Conservation (phyloP, 2,329 filamentous ascomycete genomes). For the Penicillium palitans region DNA sequence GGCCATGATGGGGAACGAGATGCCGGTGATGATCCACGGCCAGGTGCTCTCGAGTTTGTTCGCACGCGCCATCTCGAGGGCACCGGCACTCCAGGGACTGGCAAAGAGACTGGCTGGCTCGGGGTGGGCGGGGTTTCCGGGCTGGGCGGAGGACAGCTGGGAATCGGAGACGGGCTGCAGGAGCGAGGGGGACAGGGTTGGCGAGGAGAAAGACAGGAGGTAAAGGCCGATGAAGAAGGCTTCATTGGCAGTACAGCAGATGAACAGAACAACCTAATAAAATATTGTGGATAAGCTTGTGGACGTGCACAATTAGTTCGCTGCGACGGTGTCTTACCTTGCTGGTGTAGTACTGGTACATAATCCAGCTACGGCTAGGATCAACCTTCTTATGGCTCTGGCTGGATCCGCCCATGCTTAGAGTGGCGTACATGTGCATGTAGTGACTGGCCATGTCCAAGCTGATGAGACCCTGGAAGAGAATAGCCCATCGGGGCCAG, state of each 20-base stretch:
- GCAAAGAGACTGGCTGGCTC: constrained; percentile 75
- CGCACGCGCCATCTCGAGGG: constrained; percentile 85
- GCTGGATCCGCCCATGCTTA: constrained; percentile 78
- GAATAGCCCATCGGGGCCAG: constrained; percentile 87
- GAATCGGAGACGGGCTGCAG: constrained; percentile 61
- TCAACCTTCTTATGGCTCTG: constrained; percentile 93
- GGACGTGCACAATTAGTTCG: not conserved
- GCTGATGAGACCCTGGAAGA: constrained; percentile 92
- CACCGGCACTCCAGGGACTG: constrained; percentile 87
- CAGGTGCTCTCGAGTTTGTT: constrained; percentile 83
- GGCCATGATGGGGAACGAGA: constrained; percentile 84
- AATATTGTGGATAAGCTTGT: not conserved
- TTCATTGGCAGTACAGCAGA: constrained; percentile 88
- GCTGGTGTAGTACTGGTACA: constrained; percentile 97
- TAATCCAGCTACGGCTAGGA: constrained; percentile 78
- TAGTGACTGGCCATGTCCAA: constrained; percentile 95
- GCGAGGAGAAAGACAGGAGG: constrained; percentile 93
- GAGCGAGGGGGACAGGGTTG: constrained; percentile 81
- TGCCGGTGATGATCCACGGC: constrained; percentile 76
- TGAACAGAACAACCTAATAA: constrained; percentile 80
- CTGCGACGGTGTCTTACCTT: constrained; percentile 60
- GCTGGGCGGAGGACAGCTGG: constrained; percentile 56
- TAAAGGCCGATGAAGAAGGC: constrained; percentile 98
- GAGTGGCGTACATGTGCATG: constrained; percentile 97
- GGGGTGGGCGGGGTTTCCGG: constrained; percentile 67